Base-by-base conservation (phyloP, 148 eudicot genomes). In the Vaccinium macrocarpon region DNA sequence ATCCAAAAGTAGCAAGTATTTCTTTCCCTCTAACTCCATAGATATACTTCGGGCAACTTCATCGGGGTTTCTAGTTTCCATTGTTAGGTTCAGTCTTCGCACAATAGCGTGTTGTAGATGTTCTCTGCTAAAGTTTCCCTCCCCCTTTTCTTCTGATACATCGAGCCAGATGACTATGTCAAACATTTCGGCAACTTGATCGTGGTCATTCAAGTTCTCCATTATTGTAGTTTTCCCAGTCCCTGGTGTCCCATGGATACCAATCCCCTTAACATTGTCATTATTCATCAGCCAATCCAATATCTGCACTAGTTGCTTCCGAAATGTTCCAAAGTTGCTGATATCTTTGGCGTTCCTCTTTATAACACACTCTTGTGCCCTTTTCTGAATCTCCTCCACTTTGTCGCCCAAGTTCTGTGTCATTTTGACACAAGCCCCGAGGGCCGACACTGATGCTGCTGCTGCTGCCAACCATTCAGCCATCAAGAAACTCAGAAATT, bases 1-100 rank as follows among this genome's bases (percentile, higher is more conserved):
- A 84, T 84, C 86, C 55, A 79, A 52, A 48, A 79, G 82, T 1
- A 84, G 76, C 86, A 84, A 66, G 38, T 64, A 84, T 68, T 32
- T 84, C 50, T 49, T 79, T 0, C 16, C 38, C 2, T 50, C 21
- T 32, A 84, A 80, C 61, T 10, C 51, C 6, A 0, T 48, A 4
- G 4, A 23, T 84, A 84, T 84, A 49, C 18, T 51, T 49, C 14
- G 5, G 7, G 75, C 76, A 77, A 64, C 50, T 25, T 27, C 27
- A 8, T 57, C 46, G 25, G 18, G 51, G 1, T 84, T 25, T 18
- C 1, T 50, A 70, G 8, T 8, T 61, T 49, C 32, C 3, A 3
- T 49, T 1, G 0, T 32, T 23, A 84, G n/a, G 5, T 76, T 29
- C 61, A 84, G 7, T 78, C 85, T 84, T 64, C 51, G 46, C 3